Percentiles rank a stretch among this genome's conserved stretches.
phyloP scores from a whole-genome alignment of 176 grass and related monocot species.

The Typha latifolia region DNA sequence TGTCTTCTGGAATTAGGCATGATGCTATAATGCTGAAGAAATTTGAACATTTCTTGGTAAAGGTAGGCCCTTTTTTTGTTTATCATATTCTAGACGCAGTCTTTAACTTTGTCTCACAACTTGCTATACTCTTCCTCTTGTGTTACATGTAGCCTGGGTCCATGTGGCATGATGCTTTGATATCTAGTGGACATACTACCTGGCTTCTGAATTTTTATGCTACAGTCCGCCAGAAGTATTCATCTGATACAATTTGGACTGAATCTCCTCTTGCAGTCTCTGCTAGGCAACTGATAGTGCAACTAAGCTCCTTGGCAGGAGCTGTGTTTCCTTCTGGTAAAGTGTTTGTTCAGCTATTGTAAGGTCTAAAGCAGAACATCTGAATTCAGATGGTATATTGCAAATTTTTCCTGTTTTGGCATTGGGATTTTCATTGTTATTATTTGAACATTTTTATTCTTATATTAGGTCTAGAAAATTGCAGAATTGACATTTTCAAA shows the following conservation, averaged over 20 bases:
- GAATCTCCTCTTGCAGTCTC: conserved; percentile 85
- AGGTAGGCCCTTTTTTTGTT: conserved; percentile 40
- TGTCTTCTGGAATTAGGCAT: conserved; percentile 62
- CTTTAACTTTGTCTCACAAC: conserved; percentile 17
- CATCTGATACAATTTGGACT: conserved; percentile 74
- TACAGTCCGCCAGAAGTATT: conserved; percentile 59
- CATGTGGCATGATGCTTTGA: conserved; percentile 63
- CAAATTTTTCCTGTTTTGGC: no score
- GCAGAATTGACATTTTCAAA: no score
- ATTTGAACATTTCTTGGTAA: conserved; percentile 72
- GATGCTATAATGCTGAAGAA: conserved; percentile 77
- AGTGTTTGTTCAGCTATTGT: conserved; percentile 15
- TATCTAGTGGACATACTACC: conserved; percentile 61
- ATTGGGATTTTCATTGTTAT: no score
- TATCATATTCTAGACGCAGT: not conserved
- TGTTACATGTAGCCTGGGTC: conserved; percentile 81
- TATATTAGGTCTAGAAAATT: no score
- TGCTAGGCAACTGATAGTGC: conserved; percentile 78
- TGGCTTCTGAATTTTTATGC: conserved; percentile 90
- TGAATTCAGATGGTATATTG: not conserved
- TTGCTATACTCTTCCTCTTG: conserved; percentile 30
- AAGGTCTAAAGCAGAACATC: not conserved
- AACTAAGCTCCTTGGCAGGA: conserved; percentile 90
- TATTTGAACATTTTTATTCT: no score
- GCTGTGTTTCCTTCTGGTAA: conserved; percentile 80